Percentiles rank a stretch among this genome's conserved stretches.
Conservation (phyloP, 345 rosid genomes). For the Eucalyptus leucophloia region DNA sequence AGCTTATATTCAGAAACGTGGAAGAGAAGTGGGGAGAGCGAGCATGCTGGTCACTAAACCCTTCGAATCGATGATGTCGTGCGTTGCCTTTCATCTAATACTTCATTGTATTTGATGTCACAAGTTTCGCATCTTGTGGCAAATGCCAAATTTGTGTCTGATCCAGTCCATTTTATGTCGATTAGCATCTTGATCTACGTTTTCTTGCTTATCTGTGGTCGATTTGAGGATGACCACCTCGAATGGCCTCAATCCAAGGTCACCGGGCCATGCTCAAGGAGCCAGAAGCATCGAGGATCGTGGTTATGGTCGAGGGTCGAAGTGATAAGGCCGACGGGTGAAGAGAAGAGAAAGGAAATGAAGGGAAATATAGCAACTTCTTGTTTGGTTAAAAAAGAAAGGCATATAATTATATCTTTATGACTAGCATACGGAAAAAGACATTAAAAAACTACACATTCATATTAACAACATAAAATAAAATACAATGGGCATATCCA, state of each 20-base stretch:
- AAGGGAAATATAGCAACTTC: background rate
- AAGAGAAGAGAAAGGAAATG: too few species aligned
- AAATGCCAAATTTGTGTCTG: background rate
- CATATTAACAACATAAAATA: background rate
- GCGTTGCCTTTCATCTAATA: background rate
- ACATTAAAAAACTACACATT: background rate
- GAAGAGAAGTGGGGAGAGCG: background rate
- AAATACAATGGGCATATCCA: background rate
- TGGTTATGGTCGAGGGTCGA: background rate
- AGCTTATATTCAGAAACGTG: background rate
- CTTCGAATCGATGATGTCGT: background rate
- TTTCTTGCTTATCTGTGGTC: background rate
- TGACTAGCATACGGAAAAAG: background rate
- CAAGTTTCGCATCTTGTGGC: background rate
- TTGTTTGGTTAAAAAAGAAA: background rate
- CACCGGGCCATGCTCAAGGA: accelerated
- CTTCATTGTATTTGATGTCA: background rate
- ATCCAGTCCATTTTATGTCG: background rate
- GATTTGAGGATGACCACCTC: background rate
- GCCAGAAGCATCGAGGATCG: background rate
- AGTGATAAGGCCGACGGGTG: background rate
- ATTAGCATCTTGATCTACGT: background rate
- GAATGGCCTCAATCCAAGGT: background rate
- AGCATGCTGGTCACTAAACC: background rate
- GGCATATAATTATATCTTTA: background rate